These are phyloP conservation scores for Cryptosporidium bovis DNA, from an alignment of 169 alveolate species.

Conservation along the genomic window DNA sequence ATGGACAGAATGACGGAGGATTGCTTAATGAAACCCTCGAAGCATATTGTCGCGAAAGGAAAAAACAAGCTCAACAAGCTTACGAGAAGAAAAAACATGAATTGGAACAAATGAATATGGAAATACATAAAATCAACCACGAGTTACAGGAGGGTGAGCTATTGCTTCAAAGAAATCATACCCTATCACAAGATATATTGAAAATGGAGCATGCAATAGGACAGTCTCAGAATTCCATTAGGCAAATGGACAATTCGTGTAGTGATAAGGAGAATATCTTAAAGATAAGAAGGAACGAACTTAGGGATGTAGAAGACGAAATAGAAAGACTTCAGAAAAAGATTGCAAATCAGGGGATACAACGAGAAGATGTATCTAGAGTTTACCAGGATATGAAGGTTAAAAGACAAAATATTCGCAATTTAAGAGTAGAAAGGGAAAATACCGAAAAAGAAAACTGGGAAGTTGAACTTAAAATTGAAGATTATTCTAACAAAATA, in stretches of 20 bases:
- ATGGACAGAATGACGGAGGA: constrained; percentile 72
- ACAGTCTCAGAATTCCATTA: constrained; percentile 48
- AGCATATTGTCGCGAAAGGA: constrained; percentile 73
- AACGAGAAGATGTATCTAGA: constrained; percentile 71
- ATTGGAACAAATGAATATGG: constrained; percentile 71
- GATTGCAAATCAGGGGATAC: constrained; percentile 66
- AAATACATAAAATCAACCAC: constrained; percentile 57
- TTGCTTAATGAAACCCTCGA: constrained; percentile 52
- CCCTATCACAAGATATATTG: constrained; percentile 56
- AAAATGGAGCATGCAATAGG: constrained; percentile 72
- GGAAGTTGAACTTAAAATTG: constrained; percentile 56
- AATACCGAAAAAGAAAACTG: constrained; percentile 69
- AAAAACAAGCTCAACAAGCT: constrained; percentile 72
- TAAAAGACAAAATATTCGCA: constrained; percentile 54
- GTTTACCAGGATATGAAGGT: constrained; percentile 73
- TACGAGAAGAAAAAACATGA: constrained; percentile 63
- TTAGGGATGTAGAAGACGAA: constrained; percentile 61
- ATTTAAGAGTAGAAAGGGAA: constrained; percentile 50
- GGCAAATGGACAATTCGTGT: constrained; percentile 57
- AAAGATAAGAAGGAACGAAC: constrained; percentile 37
- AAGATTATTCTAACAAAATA: constrained; percentile 45
- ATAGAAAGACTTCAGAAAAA: constrained; percentile 58
- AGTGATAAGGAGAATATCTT: constrained; percentile 52
- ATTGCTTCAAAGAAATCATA: constrained; percentile 56
- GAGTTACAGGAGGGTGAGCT: constrained; percentile 70